Base-by-base conservation (phyloP, 495 filamentous ascomycete species). In the Aspergillus leporis region DNA sequence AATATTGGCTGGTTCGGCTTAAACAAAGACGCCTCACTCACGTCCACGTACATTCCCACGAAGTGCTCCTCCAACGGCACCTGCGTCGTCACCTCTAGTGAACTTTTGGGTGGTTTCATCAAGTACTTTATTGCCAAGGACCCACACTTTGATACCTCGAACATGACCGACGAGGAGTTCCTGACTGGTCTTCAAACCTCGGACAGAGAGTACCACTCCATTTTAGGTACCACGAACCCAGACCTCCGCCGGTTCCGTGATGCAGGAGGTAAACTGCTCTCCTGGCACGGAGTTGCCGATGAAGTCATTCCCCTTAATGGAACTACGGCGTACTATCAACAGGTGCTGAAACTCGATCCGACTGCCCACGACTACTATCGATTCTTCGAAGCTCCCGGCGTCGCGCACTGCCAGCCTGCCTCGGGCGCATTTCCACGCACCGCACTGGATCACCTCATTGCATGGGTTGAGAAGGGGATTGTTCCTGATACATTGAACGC, bases 181-280 rank as follows among this genome's bases (percentile, higher is more conserved):
- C n/a, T n/a, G n/a, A n/a, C n/a, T n/a, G n/a, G n/a, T n/a, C n/a
- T n/a, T n/a, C n/a, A n/a, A n/a, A n/a, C n/a, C n/a, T n/a, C n/a
- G n/a, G n/a, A n/a, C n/a, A n/a, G n/a, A n/a, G n/a, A n/a, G n/a
- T n/a, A n/a, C n/a, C n/a, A n/a, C 19, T 64, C 64, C 28, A 64
- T 72, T 34, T 63, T 79, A 53, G 61, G 70, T 6, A 73, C 74
- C 9, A 66, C 60, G 36, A 65, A 77, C 14, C 60, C 68, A 13
- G 69, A 78, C 53, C 66, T 82, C 1, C 63, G 65, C 4, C 55
- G 23, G 7, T 80, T 74, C 53, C 53, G 59, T 9, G 51, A 54
- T 8, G 31, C 51, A 1, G 78, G 77, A 10, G 76, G 77, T 10
- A 81, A 78, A 56, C 66, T 82, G 50, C 53, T 81, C 23, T 71